These are phyloP conservation scores for Xerocomellus dryophilus DNA, from an alignment of 768 basidiomycete genomes.

Conservation along the genomic window DNA sequence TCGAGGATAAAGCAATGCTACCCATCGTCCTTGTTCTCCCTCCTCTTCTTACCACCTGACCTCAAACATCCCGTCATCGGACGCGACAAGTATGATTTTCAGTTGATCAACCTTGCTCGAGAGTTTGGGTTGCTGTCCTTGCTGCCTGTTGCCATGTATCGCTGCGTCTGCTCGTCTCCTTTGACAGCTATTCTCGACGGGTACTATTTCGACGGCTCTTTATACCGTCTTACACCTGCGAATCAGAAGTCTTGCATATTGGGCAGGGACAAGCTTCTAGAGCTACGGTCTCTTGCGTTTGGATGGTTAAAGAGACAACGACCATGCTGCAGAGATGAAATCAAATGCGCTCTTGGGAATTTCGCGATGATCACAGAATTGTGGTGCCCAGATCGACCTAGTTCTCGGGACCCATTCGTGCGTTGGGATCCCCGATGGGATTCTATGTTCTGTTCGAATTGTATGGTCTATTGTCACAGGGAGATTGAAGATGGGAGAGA, in stretches of 20 bases:
- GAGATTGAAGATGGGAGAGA: conserved; percentile 28
- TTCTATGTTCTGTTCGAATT: conserved; percentile 17
- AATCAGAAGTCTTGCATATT: conserved; percentile 26
- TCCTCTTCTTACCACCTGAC: conserved; percentile 23
- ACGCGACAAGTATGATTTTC: conserved; percentile 26
- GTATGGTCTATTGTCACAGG: conserved; percentile 22
- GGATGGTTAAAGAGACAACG: conserved; percentile 17
- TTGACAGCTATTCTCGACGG: conserved; percentile 23
- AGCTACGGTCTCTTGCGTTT: conserved; percentile 20
- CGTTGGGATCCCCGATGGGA: conserved; percentile 24
- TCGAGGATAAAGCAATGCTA: conserved; percentile 23
- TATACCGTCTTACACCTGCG: conserved; percentile 15
- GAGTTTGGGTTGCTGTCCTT: conserved; percentile 24
- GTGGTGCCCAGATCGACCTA: conserved; percentile 19
- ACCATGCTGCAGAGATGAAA: conserved; percentile 17
- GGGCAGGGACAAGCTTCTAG: conserved; percentile 24
- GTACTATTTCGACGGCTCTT: conserved; percentile 19
- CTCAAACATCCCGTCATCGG: conserved; percentile 20
- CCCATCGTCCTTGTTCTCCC: conserved; percentile 23
- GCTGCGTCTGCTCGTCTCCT: conserved; percentile 18
- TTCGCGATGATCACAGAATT: conserved; percentile 22
- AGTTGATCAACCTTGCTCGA: conserved; percentile 24
- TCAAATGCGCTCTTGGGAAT: conserved; percentile 22
- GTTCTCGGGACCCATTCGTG: conserved; percentile 23
- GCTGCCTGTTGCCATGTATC: conserved; percentile 26